Evolutionary conservation across 495 filamentous ascomycete species (phyloP).

Genomic region (Penicillium pulvis): DNA sequence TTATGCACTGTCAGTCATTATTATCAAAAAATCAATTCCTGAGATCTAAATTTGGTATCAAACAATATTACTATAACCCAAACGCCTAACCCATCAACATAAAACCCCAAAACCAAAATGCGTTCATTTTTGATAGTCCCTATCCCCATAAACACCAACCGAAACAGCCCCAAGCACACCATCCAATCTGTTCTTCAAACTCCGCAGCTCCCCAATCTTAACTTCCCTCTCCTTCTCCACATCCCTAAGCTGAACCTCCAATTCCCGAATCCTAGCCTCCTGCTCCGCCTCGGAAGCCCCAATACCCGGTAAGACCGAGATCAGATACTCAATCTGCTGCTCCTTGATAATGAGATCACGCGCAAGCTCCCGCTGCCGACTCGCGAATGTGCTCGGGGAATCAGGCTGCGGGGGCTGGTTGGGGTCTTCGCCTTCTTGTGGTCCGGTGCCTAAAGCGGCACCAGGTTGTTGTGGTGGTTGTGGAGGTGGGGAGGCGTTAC

Average conservation of each 20-base stretch:
- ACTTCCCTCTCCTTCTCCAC: slow-evolving; percentile 71
- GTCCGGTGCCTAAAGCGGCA: slow-evolving; percentile 3
- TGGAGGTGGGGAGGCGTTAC: slow-evolving; percentile 34
- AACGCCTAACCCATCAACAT: slow-evolving; percentile 4
- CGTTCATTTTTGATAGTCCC: slow-evolving; percentile 11
- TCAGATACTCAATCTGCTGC: slow-evolving; percentile 90
- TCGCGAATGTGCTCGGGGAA: slow-evolving; percentile 65
- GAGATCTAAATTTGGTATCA: slow-evolving; percentile 14
- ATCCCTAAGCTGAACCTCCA: slow-evolving; percentile 74
- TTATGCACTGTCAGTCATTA: no score
- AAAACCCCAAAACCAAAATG: not conserved
- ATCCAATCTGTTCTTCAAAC: slow-evolving; percentile 67
- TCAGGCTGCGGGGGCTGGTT: slow-evolving; percentile 52
- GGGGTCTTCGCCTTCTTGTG: slow-evolving; percentile 27
- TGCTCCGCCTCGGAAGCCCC: slow-evolving; percentile 84
- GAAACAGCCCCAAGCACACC: slow-evolving; percentile 51
- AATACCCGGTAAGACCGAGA: slow-evolving; percentile 81
- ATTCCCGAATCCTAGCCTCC: slow-evolving; percentile 66
- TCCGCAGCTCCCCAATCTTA: slow-evolving; percentile 72
- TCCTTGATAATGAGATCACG: slow-evolving; percentile 86
- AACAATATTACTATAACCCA: not conserved
- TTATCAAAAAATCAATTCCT: not conserved
- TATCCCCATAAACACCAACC: slow-evolving; percentile 39
- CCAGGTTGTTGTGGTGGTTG: slow-evolving; percentile 26
- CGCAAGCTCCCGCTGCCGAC: slow-evolving; percentile 76